Conservation (phyloP, 306 rosid genomes). For the Corylus heterophylla region DNA sequence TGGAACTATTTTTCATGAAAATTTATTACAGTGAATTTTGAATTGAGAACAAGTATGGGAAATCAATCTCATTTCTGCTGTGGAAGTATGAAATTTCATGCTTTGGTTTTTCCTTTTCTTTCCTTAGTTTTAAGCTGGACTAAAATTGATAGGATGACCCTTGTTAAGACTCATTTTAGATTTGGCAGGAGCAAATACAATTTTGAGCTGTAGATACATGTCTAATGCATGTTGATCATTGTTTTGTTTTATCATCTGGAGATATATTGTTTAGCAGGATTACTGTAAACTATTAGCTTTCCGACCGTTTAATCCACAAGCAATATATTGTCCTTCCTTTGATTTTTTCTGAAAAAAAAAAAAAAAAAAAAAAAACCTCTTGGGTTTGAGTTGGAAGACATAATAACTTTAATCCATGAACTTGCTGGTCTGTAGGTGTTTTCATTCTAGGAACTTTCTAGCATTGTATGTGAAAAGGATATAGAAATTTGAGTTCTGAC, state of each 20-base stretch:
- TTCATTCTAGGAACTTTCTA: constrained; percentile 8
- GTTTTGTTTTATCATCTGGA: background rate
- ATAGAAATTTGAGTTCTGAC: constrained; percentile 10
- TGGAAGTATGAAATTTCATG: background rate
- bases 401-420: background rate
- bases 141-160: background rate
- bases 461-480: constrained; percentile 6
- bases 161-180: background rate
- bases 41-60: background rate
- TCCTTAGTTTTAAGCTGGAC: background rate
- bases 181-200: background rate
- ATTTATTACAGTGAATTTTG: background rate
- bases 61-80: background rate
- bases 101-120: background rate
- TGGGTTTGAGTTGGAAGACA: background rate
- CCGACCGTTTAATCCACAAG: background rate
- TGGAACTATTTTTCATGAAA: background rate
- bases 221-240: background rate
- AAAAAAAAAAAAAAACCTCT: too few relatives aligned
- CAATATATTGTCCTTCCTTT: background rate
- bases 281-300: background rate
- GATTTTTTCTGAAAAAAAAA: too few relatives aligned
- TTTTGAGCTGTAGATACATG: background rate
- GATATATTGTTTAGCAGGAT: background rate
- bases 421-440: background rate